These are phyloP conservation scores for Theileria parva DNA, from an alignment of 169 alveolate genomes.

Conservation along the genomic window DNA sequence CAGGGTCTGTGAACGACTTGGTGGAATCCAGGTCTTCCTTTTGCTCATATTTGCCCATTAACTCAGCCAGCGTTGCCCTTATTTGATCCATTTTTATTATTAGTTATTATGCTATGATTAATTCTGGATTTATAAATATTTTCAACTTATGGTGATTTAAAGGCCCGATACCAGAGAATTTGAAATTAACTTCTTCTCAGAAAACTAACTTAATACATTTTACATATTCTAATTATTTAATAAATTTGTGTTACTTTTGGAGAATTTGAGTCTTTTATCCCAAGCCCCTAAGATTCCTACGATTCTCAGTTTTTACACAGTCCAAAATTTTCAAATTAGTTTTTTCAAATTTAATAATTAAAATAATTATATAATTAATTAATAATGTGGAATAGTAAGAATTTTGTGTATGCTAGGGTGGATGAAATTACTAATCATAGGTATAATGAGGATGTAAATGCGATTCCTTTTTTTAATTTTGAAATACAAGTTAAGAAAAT, in stretches of 20 bases:
- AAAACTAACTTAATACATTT: neutral
- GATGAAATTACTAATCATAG: conserved; percentile 37
- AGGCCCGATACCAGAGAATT: neutral
- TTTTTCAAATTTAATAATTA: no score
- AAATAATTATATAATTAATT: neutral
- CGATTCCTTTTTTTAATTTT: conserved; percentile 96
- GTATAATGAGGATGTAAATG: conserved; percentile 97
- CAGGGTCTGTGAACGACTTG: conserved; percentile 73
- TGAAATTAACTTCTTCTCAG: neutral
- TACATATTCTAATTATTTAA: neutral
- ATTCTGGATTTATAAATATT: neutral
- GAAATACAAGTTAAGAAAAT: conserved; percentile 89
- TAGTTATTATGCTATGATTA: neutral
- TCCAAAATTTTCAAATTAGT: no score
- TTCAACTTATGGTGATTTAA: neutral
- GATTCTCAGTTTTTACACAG: neutral
- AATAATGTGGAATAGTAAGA: neutral
- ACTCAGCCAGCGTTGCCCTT: conserved; percentile 75
- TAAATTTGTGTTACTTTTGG: neutral
- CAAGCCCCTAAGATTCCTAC: neutral
- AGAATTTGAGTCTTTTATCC: neutral
- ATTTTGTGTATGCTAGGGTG: neutral
- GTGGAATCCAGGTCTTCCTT: conserved; percentile 56
- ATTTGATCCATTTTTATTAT: conserved; percentile 72
- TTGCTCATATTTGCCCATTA: conserved; percentile 81